These are phyloP conservation scores for Piper longum DNA, from an alignment of 164 flowering plant genomes.

Conservation along the genomic window DNA sequence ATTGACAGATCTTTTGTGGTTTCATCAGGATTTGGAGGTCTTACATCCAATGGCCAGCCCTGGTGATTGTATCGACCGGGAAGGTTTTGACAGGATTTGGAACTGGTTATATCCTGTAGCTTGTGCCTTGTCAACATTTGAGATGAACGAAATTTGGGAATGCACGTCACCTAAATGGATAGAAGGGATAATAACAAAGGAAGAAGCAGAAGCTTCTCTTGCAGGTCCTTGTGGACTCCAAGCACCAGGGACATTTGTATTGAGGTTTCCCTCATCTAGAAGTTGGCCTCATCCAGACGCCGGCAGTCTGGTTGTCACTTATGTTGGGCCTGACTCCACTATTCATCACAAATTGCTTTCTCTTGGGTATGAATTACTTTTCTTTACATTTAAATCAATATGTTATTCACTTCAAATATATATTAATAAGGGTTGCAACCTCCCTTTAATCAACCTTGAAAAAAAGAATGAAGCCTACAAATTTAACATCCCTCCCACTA, in stretches of 20 bases:
- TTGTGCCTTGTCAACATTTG: constrained; percentile 43
- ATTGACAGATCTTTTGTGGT: not conserved
- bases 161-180: constrained; percentile 68
- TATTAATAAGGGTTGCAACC: not conserved
- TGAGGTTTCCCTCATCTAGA: constrained; percentile 86
- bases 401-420: not conserved
- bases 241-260: constrained; percentile 76
- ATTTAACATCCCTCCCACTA: too few relatives aligned
- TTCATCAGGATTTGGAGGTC: constrained; percentile 56
- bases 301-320: constrained; percentile 77
- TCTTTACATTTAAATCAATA: not conserved
- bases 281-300: constrained; percentile 99
- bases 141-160: constrained; percentile 44
- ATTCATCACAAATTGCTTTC: constrained; percentile 62
- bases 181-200: constrained; percentile 84
- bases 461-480: too few relatives aligned
- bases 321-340: constrained; percentile 51
- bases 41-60: constrained; percentile 61
- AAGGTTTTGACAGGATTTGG: constrained; percentile 84
- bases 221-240: constrained; percentile 41
- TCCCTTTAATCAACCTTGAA: too few relatives aligned
- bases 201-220: constrained; percentile 82
- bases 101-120: constrained; percentile 90
- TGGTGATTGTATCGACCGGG: constrained; percentile 37
- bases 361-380: constrained; percentile 35